Evolutionary conservation across 2,329 filamentous ascomycete genomes (phyloP).

Genomic region (Lasiodiplodia gonubiensis): DNA sequence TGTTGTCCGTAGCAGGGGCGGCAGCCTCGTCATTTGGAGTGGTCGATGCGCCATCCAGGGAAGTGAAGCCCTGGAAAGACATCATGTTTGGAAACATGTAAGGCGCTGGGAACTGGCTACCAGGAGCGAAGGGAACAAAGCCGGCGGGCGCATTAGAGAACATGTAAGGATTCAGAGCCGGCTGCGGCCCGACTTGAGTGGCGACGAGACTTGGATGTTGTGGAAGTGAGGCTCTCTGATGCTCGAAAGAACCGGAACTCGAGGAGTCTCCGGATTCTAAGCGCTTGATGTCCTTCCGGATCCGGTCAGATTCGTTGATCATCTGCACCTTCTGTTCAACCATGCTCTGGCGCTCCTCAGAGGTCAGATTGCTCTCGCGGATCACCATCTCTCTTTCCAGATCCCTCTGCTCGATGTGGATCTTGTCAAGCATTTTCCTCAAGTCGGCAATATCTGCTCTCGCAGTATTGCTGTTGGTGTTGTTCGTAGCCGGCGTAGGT

Average conservation of each 20-base stretch:
- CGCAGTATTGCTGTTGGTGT: conserved; percentile 22
- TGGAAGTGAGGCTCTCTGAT: background rate
- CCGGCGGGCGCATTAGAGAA: conserved; percentile 2
- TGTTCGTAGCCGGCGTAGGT: conserved; percentile 22
- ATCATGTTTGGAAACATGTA: conserved; percentile 14
- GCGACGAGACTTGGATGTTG: background rate
- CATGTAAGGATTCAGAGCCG: conserved; percentile 7
- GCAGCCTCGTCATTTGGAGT: conserved; percentile 33
- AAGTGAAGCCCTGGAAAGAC: conserved; percentile 29
- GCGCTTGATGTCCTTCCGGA: conserved; percentile 43
- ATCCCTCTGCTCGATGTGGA: conserved; percentile 42
- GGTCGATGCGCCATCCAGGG: conserved; percentile 32
- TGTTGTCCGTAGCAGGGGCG: conserved; percentile 26
- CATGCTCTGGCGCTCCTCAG: conserved; percentile 40
- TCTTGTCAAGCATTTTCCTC: conserved; percentile 44
- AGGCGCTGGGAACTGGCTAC: conserved; percentile 1
- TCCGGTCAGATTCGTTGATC: conserved; percentile 43
- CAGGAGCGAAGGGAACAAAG: background rate
- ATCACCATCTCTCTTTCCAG: conserved; percentile 37
- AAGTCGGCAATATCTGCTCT: conserved; percentile 37
- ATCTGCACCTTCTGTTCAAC: conserved; percentile 45
- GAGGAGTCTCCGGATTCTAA: conserved; percentile 28
- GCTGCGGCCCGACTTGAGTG: conserved; percentile 5
- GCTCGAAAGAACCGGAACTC: background rate
- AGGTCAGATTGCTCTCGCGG: conserved; percentile 3